Evolutionary conservation across 352 stramenopile species (phyloP), one percentile per base, ranked within the genome.

Genomic region (Pythium sukuiense): DNA sequence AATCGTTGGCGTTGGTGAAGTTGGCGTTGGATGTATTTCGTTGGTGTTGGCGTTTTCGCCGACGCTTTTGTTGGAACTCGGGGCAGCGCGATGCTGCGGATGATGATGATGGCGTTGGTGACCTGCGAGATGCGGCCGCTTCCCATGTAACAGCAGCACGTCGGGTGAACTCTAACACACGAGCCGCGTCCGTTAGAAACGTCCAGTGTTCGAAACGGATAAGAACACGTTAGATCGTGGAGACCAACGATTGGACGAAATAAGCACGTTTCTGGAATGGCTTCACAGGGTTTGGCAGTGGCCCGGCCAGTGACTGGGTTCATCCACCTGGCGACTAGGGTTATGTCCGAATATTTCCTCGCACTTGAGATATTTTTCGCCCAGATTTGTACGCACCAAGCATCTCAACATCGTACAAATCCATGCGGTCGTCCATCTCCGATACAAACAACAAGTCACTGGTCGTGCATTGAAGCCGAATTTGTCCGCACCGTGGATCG

Each of bases 371-470:
- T 55, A 55, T 35, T 43, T 43, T 43, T 52, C 39, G 16, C 20
- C 16, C 6, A n/a, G 7, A 39, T 61, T 59, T 71, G 65, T 72
- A 69, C 66, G 66, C 60, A 72, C 66, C 66, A 72, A 60, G 18
- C 29, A 16, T 46, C 1, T 33, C n/a, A 8, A 4, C 48, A 63
- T 60, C 65, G 65, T 71, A 66, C 65, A 67, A 56, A 80, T 57
- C 53, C 59, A 24, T 41, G 60, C 39, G 73, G 57, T 77, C 71
- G 72, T 79, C 43, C 76, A 76, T 33, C 57, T 72, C 55, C 0
- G 0, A 30, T 80, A 81, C 71, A 81, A 84, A 80, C 43, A 7
- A 0, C 59, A 70, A 76, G 68, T 64, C 65, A 29, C 45, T 6
- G 11, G 1, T 37, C 8, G 8, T 24, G 45, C 20, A 8, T 55